Conservation (phyloP, 257 asterid species). For the Solanum corneliomulleri region DNA sequence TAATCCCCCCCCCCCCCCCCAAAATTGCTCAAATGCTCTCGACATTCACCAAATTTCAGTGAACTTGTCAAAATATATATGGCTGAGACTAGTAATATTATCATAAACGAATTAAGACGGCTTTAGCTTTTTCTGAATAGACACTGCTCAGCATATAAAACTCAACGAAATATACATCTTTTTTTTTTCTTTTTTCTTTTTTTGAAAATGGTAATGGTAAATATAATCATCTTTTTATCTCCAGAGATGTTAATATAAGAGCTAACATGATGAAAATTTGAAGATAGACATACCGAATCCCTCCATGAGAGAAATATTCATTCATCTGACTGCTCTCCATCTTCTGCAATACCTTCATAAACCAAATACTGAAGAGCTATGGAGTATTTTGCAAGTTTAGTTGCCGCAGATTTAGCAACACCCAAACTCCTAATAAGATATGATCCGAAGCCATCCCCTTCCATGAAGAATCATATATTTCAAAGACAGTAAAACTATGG, state of each 20-base stretch:
- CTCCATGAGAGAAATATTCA: not conserved
- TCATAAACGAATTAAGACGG: not conserved
- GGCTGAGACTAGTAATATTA: not conserved
- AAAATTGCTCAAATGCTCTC: not conserved
- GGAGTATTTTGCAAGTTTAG: conserved; percentile 59
- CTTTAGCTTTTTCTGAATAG: not conserved
- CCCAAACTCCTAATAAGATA: conserved; percentile 41
- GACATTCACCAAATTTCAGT: not conserved
- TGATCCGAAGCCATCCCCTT: conserved; percentile 54
- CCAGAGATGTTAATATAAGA: not conserved
- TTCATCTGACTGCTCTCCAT: not conserved
- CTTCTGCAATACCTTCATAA: conserved; percentile 41
- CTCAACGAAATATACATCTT: not conserved
- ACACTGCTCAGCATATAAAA: not conserved
- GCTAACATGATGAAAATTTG: not conserved
- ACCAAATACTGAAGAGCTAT: conserved; percentile 71
- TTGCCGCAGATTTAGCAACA: not conserved
- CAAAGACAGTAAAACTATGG: not conserved
- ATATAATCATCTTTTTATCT: not conserved
- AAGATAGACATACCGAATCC: not conserved
- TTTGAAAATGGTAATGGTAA: too few relatives aligned
- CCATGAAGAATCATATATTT: not conserved
- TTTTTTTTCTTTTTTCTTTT: too few relatives aligned
- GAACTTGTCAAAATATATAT: not conserved
- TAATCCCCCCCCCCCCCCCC: not conserved